These are phyloP conservation scores for Pythium utonaiense DNA, from an alignment of 352 stramenopile species.

Conservation along the genomic window DNA sequence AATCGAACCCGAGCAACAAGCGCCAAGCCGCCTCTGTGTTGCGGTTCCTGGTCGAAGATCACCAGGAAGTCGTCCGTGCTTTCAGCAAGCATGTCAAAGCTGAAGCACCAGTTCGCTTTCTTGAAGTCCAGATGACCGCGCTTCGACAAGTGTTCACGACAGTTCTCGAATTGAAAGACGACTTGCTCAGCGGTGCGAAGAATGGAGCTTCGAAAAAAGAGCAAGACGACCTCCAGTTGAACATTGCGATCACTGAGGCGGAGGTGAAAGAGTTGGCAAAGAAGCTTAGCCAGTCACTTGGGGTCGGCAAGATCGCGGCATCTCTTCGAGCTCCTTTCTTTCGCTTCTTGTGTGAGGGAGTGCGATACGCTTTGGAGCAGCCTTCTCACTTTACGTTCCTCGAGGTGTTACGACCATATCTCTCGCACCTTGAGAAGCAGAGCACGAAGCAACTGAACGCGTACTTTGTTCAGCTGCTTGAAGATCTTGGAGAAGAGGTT, in stretches of 20 bases:
- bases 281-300: conserved; percentile 77
- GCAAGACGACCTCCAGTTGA: conserved; percentile 52
- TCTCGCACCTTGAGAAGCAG: conserved; percentile 65
- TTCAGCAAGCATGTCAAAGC: conserved; percentile 80
- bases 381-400: conserved; percentile 66
- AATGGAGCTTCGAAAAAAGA: conserved; percentile 44
- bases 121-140: conserved; percentile 87
- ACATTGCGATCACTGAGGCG: conserved; percentile 38
- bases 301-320: conserved; percentile 64
- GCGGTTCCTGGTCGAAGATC: conserved; percentile 56
- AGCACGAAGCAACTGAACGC: conserved; percentile 58
- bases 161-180: conserved; percentile 63
- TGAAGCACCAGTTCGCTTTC: conserved; percentile 70
- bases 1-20: conserved; percentile 84
- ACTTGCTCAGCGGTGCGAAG: conserved; percentile 33
- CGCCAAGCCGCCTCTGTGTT: conserved; percentile 71
- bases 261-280: conserved; percentile 75
- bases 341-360: conserved; percentile 77
- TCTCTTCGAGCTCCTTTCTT: conserved; percentile 73
- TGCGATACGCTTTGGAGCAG: conserved; percentile 65
- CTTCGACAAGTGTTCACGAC: conserved; percentile 66
- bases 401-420: conserved; percentile 57
- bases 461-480: conserved; percentile 66
- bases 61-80: conserved; percentile 68
- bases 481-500: conserved; percentile 35